These are phyloP conservation scores for Auricularia heimuer DNA, from an alignment of 768 basidiomycete genomes.

Conservation along the genomic window DNA sequence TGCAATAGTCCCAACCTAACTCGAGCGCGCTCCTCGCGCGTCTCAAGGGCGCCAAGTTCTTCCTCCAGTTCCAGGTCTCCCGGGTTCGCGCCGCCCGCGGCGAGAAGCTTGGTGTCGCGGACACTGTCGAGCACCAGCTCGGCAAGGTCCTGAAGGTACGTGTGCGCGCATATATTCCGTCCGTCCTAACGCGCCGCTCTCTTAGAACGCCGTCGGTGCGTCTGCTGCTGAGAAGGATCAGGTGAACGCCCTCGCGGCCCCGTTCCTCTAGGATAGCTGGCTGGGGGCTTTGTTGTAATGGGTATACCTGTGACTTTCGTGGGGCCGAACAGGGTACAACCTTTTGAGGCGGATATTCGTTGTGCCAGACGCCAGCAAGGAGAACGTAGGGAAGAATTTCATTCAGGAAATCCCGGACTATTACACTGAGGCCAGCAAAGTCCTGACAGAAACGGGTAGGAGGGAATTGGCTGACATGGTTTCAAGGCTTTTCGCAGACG, in stretches of 20 bases:
- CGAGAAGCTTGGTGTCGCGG: conserved; percentile 8
- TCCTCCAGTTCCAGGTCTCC: conserved; percentile 15
- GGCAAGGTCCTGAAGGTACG: conserved; percentile 10
- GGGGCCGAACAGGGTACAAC: too few relatives aligned
- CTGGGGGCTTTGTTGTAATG: too few relatives aligned
- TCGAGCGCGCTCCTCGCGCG: conserved; percentile 6
- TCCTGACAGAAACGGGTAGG: too few relatives aligned
- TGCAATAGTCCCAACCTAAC: background rate
- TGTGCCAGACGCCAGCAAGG: too few relatives aligned
- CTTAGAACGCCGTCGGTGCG: conserved; percentile 4
- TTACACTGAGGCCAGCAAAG: too few relatives aligned
- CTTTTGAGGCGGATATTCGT: too few relatives aligned
- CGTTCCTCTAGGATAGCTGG: background rate
- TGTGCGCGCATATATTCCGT: background rate
- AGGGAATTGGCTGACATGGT: too few relatives aligned
- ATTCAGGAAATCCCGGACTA: too few relatives aligned
- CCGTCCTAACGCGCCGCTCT: background rate
- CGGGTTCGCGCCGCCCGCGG: conserved; percentile 10
- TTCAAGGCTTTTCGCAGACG: background rate
- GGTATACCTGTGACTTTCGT: too few relatives aligned
- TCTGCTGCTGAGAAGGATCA: conserved; percentile 3
- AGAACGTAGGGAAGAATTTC: too few relatives aligned
- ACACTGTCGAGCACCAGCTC: conserved; percentile 12
- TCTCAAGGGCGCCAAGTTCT: conserved; percentile 14
- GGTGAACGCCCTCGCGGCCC: conserved; percentile 1